Evolutionary conservation across 2,329 filamentous ascomycete species (phyloP).

Genomic region (Capronia americana): DNA sequence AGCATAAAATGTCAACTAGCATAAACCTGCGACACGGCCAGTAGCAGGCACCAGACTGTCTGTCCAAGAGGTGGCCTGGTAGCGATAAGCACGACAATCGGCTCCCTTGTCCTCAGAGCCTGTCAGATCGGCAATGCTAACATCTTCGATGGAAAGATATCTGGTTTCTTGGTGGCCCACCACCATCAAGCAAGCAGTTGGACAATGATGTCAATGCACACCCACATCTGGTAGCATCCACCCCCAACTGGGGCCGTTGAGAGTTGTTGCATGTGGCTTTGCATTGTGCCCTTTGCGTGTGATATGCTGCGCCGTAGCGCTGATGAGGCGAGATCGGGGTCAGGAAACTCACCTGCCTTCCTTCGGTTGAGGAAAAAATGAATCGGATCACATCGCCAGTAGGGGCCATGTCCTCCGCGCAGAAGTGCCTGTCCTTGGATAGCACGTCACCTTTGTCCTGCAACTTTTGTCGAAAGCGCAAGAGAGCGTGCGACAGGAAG

Average conservation of each 20-base stretch:
- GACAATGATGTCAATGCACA: background rate
- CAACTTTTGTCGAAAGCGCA: slow-evolving; percentile 8
- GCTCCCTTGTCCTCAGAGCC: background rate
- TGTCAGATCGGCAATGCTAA: slow-evolving; percentile 6
- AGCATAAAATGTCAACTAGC: slow-evolving; percentile 6
- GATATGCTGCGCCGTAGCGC: background rate
- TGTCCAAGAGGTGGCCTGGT: background rate
- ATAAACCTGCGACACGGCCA: slow-evolving; percentile 4
- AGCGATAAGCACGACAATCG: slow-evolving; percentile 2
- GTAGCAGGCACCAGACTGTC: background rate
- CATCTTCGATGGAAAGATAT: slow-evolving; percentile 1
- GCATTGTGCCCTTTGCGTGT: background rate
- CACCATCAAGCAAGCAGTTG: background rate
- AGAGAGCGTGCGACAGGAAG: background rate
- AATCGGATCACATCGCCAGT: background rate
- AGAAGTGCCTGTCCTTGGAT: background rate
- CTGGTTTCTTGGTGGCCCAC: slow-evolving; percentile 1
- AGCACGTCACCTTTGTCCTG: slow-evolving; percentile 4
- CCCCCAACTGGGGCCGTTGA: background rate
- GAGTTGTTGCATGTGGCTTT: slow-evolving; percentile 1
- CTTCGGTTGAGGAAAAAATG: background rate
- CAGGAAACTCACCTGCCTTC: background rate
- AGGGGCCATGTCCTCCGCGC: too few species aligned
- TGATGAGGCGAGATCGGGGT: background rate
- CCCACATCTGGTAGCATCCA: background rate